A percentile compares a stretch with the other conserved stretches of the same genome.
phyloP scores from a whole-genome alignment of 208 protist species.

The Leishmania mexicana region DNA sequence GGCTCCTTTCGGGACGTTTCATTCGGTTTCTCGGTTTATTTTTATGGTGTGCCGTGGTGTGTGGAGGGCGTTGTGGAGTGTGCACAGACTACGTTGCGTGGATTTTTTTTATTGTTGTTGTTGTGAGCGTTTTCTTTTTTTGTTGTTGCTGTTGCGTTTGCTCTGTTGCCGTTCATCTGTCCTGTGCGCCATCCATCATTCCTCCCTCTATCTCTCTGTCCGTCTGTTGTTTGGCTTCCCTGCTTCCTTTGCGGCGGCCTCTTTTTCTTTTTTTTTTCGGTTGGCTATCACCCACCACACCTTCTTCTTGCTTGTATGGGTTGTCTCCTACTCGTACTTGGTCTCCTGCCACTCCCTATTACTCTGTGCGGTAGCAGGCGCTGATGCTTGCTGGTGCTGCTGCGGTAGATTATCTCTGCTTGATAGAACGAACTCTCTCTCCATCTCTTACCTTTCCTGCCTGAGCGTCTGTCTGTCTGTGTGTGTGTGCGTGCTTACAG shows the following conservation, averaged over 20 bases:
- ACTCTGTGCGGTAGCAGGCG: not conserved
- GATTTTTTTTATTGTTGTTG: not conserved
- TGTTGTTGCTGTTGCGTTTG: not conserved
- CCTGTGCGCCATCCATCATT: too few species aligned
- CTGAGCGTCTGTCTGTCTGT: not conserved
- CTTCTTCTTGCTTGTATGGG: not conserved
- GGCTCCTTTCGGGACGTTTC: not conserved
- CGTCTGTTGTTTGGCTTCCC: not conserved
- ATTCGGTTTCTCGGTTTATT: conserved; percentile 8
- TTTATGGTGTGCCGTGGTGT: conserved; percentile 14
- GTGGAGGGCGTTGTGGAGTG: not conserved
- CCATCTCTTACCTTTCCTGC: not conserved
- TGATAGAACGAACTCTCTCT: not conserved
- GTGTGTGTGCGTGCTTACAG: not conserved
- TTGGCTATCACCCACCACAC: too few species aligned
- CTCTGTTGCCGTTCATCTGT: not conserved
- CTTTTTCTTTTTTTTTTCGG: not conserved
- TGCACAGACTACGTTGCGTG: not conserved
- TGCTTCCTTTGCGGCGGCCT: not conserved
- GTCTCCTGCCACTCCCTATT: not conserved
- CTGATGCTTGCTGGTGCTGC: not conserved
- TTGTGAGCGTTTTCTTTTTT: not conserved
- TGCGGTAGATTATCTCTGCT: not conserved
- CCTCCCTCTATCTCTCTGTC: not conserved
- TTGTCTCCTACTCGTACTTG: not conserved